Conservation (phyloP, 192 early-diverging fungal genomes). For the Diversispora eburnea region DNA sequence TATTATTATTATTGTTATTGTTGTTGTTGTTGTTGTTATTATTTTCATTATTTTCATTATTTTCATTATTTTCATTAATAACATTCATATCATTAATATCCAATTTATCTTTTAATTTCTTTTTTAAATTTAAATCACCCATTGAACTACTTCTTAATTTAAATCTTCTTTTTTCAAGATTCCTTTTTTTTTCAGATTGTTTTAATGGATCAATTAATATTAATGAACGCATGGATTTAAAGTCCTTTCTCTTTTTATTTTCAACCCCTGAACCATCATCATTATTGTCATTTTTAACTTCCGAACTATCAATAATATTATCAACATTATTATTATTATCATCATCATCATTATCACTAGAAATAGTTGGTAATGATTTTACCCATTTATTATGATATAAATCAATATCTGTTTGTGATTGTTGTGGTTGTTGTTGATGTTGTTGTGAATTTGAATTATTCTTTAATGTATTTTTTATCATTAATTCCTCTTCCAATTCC, state of each 20-base stretch:
- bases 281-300: neutral
- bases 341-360: neutral
- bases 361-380: neutral
- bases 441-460: neutral
- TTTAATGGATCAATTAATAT: neutral
- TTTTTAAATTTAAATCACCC: neutral
- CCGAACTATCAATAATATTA: too few species aligned
- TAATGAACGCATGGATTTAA: neutral
- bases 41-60: too few species aligned
- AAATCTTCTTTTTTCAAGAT: neutral
- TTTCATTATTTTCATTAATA: neutral
- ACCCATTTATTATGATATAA: neutral
- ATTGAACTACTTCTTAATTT: constrained; percentile 5
- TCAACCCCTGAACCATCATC: neutral
- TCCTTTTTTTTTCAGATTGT: neutral
- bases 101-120: neutral
- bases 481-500: neutral
- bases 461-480: neutral
- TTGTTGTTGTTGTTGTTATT: too few species aligned
- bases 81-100: neutral
- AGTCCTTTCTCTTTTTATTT: neutral
- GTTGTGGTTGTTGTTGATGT: neutral
- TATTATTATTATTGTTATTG: too few species aligned
- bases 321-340: neutral
- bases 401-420: neutral